phyloP scores from a whole-genome alignment of 495 filamentous ascomycete genomes.

The Rhypophila decipiens region DNA sequence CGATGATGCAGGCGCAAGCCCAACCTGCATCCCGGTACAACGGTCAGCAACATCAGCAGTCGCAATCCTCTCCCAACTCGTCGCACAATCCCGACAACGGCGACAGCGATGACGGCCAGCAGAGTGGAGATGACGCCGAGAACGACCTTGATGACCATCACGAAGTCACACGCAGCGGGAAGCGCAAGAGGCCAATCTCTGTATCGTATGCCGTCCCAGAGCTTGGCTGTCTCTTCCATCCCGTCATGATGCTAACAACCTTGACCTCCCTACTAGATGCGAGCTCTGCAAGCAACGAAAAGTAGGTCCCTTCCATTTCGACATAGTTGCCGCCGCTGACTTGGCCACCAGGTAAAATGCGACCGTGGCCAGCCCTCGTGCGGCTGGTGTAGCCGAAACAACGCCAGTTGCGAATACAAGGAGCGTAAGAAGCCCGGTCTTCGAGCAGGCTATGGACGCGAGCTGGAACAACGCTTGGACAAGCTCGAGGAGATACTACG shows the following conservation, averaged over 20 bases:
- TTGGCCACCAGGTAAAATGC: conserved; percentile 56
- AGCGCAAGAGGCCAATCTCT: conserved; percentile 52
- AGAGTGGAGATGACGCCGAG: conserved; percentile 35
- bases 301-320: conserved; percentile 32
- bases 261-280: conserved; percentile 42
- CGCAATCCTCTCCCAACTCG: conserved; percentile 13
- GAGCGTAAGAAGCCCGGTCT: conserved; percentile 81
- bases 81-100: conserved; percentile 12
- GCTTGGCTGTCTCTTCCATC: no score
- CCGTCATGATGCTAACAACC: background rate
- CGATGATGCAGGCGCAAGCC: conserved; percentile 24
- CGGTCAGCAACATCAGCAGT: conserved; percentile 13
- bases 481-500: conserved; percentile 46
- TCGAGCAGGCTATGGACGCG: conserved; percentile 79
- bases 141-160: conserved; percentile 33
- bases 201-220: conserved; percentile 51
- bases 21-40: conserved; percentile 14
- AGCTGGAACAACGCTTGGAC: conserved; percentile 74
- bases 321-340: conserved; percentile 1
- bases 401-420: conserved; percentile 72
- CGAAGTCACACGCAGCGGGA: conserved; percentile 35
- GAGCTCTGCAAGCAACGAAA: conserved; percentile 82
- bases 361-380: conserved; percentile 78
- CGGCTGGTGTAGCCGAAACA: conserved; percentile 81
- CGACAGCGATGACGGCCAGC: conserved; percentile 27